phyloP scores from a whole-genome alignment of 768 basidiomycete genomes.

The Termitomyces sp. region DNA sequence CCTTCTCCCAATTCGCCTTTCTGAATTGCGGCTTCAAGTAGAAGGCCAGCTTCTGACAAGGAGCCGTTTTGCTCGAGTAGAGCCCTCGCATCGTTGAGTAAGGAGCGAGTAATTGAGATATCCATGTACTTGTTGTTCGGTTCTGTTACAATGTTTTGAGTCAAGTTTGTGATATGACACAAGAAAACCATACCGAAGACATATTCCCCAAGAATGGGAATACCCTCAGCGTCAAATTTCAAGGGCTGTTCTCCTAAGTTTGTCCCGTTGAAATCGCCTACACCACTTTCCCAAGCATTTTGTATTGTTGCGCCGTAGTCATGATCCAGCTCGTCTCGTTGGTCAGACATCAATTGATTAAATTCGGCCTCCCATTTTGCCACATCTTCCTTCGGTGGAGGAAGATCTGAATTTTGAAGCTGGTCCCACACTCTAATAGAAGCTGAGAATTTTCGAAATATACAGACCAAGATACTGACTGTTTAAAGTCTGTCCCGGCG shows the following conservation, averaged over 20 bases:
- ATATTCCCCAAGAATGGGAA: slow-evolving; percentile 72
- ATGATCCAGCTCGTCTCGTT: slow-evolving; percentile 61
- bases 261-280: slow-evolving; percentile 39
- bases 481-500: slow-evolving; percentile 42
- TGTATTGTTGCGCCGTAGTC: slow-evolving; percentile 64
- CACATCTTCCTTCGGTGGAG: slow-evolving; percentile 58
- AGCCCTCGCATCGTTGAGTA: slow-evolving; percentile 70
- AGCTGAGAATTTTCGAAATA: not conserved
- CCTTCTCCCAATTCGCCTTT: slow-evolving; percentile 75
- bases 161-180: not conserved
- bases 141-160: slow-evolving; percentile 38
- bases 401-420: slow-evolving; percentile 52
- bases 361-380: slow-evolving; percentile 84
- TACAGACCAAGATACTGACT: slow-evolving; percentile 32
- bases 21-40: slow-evolving; percentile 90
- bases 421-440: slow-evolving; percentile 56
- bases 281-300: slow-evolving; percentile 57
- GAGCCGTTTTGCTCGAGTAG: slow-evolving; percentile 80
- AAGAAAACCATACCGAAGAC: slow-evolving; percentile 59
- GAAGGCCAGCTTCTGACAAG: slow-evolving; percentile 78
- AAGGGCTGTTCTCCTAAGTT: slow-evolving; percentile 26
- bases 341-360: slow-evolving; percentile 67
- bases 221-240: slow-evolving; percentile 67
- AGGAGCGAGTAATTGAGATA: slow-evolving; percentile 42
- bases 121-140: slow-evolving; percentile 68